Evolutionary conservation across 306 rosid genomes (phyloP).

Genomic region (Acacia acuminata): DNA sequence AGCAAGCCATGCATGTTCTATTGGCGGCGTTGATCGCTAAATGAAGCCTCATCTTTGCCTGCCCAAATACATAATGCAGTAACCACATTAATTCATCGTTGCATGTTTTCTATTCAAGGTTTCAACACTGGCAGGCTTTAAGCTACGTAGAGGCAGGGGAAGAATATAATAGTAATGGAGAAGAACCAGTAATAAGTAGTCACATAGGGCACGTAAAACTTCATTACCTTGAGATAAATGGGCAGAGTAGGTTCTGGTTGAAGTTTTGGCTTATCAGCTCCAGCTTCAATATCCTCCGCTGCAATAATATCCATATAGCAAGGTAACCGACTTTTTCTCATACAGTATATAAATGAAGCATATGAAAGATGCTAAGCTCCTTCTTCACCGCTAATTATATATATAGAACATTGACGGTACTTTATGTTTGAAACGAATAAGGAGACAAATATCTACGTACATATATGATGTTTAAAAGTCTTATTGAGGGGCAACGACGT

Average conservation of each 20-base stretch:
- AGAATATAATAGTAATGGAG: not conserved
- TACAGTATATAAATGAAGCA: not conserved
- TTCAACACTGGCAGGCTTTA: conserved; percentile 33
- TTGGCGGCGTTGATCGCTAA: conserved; percentile 49
- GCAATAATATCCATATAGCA: conserved; percentile 51
- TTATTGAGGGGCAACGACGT: conserved; percentile 13
- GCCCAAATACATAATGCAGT: conserved; percentile 61
- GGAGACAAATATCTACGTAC: not conserved
- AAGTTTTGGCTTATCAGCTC: conserved; percentile 51
- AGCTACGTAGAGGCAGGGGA: conserved; percentile 7
- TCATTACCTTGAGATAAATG: conserved; percentile 75
- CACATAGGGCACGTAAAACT: conserved; percentile 5
- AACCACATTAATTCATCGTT: conserved; percentile 49
- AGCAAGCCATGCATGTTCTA: conserved; percentile 56
- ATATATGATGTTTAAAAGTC: not conserved
- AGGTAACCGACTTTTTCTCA: conserved; percentile 8
- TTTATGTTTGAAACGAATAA: not conserved
- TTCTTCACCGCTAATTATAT: not conserved
- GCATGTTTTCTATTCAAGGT: conserved; percentile 28
- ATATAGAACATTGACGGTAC: too few species aligned
- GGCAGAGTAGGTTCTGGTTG: conserved; percentile 88
- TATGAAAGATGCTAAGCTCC: conserved; percentile 18
- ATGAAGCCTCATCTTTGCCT: conserved; percentile 68
- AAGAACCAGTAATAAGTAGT: not conserved
- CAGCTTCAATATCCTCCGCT: conserved; percentile 96